A percentile compares a stretch with the other conserved stretches of the same genome.
phyloP scores from a whole-genome alignment of 768 basidiomycete genomes.

The Boletus vinaceobasis region DNA sequence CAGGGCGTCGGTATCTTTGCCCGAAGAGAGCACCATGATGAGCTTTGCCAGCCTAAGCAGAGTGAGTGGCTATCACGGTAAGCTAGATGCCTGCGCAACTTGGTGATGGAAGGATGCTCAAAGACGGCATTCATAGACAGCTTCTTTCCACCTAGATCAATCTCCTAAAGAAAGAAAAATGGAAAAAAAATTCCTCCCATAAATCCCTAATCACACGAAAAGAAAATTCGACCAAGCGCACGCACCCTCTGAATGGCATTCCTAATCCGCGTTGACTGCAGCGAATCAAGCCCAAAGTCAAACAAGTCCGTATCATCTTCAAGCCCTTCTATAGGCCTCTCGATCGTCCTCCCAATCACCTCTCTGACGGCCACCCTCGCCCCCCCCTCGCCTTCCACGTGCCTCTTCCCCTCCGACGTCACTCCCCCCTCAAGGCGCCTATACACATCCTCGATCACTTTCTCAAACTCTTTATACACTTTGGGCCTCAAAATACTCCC shows the following conservation, averaged over 20 bases:
- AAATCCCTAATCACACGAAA: slow-evolving; percentile 16
- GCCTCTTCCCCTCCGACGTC: slow-evolving; percentile 20
- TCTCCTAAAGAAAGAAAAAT: slow-evolving; percentile 3
- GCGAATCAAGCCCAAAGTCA: slow-evolving; percentile 50
- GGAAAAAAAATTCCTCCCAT: neutral
- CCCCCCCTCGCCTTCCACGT: slow-evolving; percentile 4
- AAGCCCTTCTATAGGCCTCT: slow-evolving; percentile 14
- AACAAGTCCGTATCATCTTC: slow-evolving; percentile 39
- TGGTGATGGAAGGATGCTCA: slow-evolving; percentile 44
- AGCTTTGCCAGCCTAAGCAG: slow-evolving; percentile 38
- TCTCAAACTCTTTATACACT: slow-evolving; percentile 49
- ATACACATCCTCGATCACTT: slow-evolving; percentile 40
- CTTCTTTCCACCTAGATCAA: slow-evolving; percentile 21
- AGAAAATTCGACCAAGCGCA: slow-evolving; percentile 12
- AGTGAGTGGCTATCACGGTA: neutral
- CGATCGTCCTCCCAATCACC: slow-evolving; percentile 21
- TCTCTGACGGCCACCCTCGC: slow-evolving; percentile 12
- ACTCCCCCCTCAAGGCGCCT: slow-evolving; percentile 42
- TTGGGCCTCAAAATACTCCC: slow-evolving; percentile 47
- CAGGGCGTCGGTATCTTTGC: slow-evolving; percentile 18
- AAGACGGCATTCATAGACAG: slow-evolving; percentile 39
- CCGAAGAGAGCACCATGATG: slow-evolving; percentile 35
- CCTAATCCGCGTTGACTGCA: slow-evolving; percentile 50
- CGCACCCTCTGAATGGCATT: slow-evolving; percentile 44
- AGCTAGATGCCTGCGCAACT: slow-evolving; percentile 26